Evolutionary conservation across 192 early-diverging fungal genomes (phyloP), one percentile per base, ranked within the genome.

Genomic region (Coemansia sp.): DNA sequence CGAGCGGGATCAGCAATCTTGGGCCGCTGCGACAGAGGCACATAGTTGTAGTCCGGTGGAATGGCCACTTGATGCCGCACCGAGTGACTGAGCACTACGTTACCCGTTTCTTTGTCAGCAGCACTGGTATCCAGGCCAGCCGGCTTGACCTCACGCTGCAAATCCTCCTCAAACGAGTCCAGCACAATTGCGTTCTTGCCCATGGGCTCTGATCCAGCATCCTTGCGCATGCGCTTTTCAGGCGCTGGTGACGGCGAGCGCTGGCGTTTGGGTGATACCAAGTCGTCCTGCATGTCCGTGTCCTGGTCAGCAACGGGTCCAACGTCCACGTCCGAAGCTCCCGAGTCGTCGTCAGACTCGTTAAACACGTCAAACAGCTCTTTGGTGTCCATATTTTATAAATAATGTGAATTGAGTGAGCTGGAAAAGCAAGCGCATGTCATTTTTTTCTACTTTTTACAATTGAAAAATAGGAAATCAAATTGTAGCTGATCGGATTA

Each of bases 51-150:
- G 54, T 84, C 87, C 0, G 88, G 88, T 12, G 96, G 96, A 21
- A 96, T 76, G 9, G 96, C 90, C 1, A 98, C 96, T 81, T 98
- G 94, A 74, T 98, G 96, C 22, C 93, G 84, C 52, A 98, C 94
- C 81, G 92, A 85, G 63, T 54, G 60, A 61, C 70, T 73, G 32
- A 83, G 58, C 19, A 82, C 79, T 3, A 82, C 49, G 35, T 67
- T 75, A 27, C 84, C 83, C 6, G 78, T 82, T 48, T 79, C 71
- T 59, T 73, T 78, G 70, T 75, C 69, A 10, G 73, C 79, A 35
- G 86, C 70, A 66, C 74, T 76, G 5, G 76, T 72, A 67, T 74
- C 86, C 47, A 79, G 75, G 2, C 82, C 81, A 9, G 77, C 84
- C 24, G 85, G 75, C 52, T 85, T 85, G 17, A 91, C 85, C 72